phyloP scores from a whole-genome alignment of 2,329 filamentous ascomycete species.

The Magnaporthiopsis rhizophila region DNA sequence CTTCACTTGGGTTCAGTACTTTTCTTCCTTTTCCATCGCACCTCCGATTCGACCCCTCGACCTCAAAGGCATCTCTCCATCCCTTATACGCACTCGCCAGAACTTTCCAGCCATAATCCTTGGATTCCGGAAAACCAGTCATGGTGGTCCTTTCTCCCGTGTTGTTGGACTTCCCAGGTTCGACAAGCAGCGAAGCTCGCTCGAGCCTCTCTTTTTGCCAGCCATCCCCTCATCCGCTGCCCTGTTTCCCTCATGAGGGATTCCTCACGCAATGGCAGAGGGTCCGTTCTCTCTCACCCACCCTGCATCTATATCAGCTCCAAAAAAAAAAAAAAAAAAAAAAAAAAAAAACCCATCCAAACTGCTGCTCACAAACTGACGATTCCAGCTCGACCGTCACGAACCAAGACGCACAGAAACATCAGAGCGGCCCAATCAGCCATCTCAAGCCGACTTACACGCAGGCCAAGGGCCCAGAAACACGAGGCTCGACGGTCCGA shows the following conservation, averaged over 20 bases:
- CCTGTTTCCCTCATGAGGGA: background rate
- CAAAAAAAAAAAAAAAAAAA: too few relatives aligned
- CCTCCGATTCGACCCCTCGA: background rate
- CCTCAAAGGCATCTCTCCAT: background rate
- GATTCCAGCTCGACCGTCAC: background rate
- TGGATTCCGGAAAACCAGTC: background rate
- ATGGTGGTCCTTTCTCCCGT: background rate
- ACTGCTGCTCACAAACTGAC: too few relatives aligned
- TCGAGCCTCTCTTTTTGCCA: background rate
- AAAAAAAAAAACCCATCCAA: too few relatives aligned
- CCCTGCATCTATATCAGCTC: background rate
- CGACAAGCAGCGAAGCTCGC: background rate
- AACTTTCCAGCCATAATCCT: background rate
- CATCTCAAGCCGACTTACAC: background rate
- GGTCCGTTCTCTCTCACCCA: background rate
- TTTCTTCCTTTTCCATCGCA: background rate
- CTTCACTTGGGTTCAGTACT: background rate
- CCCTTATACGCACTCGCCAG: background rate
- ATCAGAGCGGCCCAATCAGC: background rate
- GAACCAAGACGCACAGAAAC: background rate
- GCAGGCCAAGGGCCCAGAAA: background rate
- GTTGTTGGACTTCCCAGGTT: background rate
- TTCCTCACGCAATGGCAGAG: background rate
- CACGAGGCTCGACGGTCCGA: background rate
- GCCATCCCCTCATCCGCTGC: background rate